These are phyloP conservation scores for Dothistroma pini DNA, from an alignment of 2,329 filamentous ascomycete genomes.

Conservation along the genomic window DNA sequence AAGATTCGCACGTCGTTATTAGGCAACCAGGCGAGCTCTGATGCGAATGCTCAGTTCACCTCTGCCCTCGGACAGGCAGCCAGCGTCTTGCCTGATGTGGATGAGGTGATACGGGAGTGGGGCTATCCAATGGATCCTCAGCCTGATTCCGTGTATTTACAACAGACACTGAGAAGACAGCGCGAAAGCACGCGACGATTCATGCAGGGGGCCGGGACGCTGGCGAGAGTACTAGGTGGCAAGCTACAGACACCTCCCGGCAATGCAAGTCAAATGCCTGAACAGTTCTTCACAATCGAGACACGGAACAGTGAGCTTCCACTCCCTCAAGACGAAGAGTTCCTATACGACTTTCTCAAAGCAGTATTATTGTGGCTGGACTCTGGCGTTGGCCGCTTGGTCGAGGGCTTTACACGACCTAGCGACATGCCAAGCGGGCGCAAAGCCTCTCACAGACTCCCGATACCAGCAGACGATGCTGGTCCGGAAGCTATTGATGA, in stretches of 20 bases:
- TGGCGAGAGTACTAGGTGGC: conserved; percentile 56
- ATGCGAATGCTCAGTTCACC: conserved; percentile 30
- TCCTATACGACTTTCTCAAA: conserved; percentile 63
- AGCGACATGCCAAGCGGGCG: conserved; percentile 34
- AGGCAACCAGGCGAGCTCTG: conserved; percentile 31
- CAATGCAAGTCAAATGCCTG: conserved; percentile 20
- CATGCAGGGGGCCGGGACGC: conserved; percentile 58
- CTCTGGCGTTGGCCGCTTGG: conserved; percentile 52
- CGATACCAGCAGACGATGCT: conserved; percentile 49
- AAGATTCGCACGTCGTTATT: conserved; percentile 56
- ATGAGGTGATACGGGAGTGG: conserved; percentile 55
- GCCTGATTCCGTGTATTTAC: conserved; percentile 50
- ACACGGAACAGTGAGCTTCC: conserved; percentile 40
- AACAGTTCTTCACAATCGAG: conserved; percentile 27
- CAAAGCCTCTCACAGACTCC: conserved; percentile 40
- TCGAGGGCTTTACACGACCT: conserved; percentile 55
- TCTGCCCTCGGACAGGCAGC: conserved; percentile 37
- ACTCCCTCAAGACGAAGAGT: conserved; percentile 46
- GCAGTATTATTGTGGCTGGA: conserved; percentile 61
- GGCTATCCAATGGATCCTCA: conserved; percentile 57
- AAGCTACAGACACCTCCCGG: conserved; percentile 40
- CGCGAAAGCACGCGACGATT: conserved; percentile 57
- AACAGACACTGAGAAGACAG: conserved; percentile 54
- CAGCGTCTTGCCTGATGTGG: conserved; percentile 52
- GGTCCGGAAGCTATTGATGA: conserved; percentile 54